A percentile compares a stretch with the other conserved stretches of the same genome.
Evolutionary conservation across 1,139 yeast species (phyloP).

Genomic region (Lizanozyma gosingica): DNA sequence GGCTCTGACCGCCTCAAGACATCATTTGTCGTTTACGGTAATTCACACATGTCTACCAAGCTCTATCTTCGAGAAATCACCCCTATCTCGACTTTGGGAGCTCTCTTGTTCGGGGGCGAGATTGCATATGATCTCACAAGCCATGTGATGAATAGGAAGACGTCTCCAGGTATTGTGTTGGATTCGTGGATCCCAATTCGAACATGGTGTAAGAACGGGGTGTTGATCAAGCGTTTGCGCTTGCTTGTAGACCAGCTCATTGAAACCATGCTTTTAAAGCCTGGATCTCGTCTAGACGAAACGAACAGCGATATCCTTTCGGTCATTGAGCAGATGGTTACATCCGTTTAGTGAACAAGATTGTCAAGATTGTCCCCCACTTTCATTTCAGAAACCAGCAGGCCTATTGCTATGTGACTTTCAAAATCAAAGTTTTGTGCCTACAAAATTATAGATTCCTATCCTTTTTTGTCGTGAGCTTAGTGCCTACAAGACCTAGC

Average conservation of each 20-base stretch:
- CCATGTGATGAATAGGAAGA: constrained; percentile 22
- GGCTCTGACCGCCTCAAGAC: constrained; percentile 23
- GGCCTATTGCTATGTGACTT: too few relatives aligned
- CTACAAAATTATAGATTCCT: too few relatives aligned
- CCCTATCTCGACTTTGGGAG: constrained; percentile 64
- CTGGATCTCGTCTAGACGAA: background rate
- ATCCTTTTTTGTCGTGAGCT: too few relatives aligned
- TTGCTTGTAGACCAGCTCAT: constrained; percentile 58
- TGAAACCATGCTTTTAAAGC: constrained; percentile 15
- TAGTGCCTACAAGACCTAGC: too few relatives aligned
- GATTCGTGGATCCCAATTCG: constrained; percentile 78
- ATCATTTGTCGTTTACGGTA: constrained; percentile 47
- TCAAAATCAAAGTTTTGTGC: too few relatives aligned
- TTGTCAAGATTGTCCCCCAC: too few relatives aligned
- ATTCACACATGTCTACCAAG: constrained; percentile 58
- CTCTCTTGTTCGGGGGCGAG: constrained; percentile 71
- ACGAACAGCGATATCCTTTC: background rate
- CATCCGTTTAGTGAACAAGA: background rate
- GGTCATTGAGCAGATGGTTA: background rate
- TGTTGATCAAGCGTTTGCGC: constrained; percentile 64
- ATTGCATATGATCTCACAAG: constrained; percentile 57
- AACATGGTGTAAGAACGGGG: constrained; percentile 94
- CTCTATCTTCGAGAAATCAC: constrained; percentile 68
- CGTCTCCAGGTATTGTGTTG: constrained; percentile 58
- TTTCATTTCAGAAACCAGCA: too few relatives aligned